Evolutionary conservation across 1,284 basidiomycete species (phyloP), one percentile per base, ranked within the genome.

Genomic region (Heterobasidion annosum): DNA sequence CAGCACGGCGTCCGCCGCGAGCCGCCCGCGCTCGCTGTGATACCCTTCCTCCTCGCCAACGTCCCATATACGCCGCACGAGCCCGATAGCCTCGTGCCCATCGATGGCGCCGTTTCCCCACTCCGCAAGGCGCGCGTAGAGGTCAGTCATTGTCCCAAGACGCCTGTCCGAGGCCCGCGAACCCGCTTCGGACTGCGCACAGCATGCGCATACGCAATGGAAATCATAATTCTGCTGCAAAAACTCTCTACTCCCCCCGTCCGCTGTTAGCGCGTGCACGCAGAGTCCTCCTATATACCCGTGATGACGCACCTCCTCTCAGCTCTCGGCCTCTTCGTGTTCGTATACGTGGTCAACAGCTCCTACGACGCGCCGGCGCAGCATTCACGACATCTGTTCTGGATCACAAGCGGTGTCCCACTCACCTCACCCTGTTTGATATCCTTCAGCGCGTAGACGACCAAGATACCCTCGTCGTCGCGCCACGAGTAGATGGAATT

Each of bases 401-500:
- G 3, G 25, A 25, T 25, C 25, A 25, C 4, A 25, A 25, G 25
- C 3, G 25, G 25, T 3, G 25, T 25, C 3, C 25, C 6, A 60
- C 70, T 37, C 53, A 79, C 80, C 67, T 80, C 69, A 49, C 81
- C 82, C 57, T 70, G 65, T 33, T 59, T 63, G 40, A 85, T 75
- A 51, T 68, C 65, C 61, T 77, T 81, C 53, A 85, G 61, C 8
- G 82, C 81, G 64, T 83, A 72, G 2, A 84, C 76, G 45, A 79
- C 74, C 25, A 83, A 59, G 4, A 65, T 64, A 8, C 65, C 64
- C 56, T 81, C 76, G 16, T 67, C 62, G 43, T 75, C 70, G 55
- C 78, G 69, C 75, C 77, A 85, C 1, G 71, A 71, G 61, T 85
- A 85, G 12, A 85, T 77, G 2, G 72, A 72, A 63, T 84, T 84